A percentile compares a stretch with the other conserved stretches of the same genome.
Evolutionary conservation across 495 filamentous ascomycete species (phyloP).

Genomic region (Neohortaea acidophila): DNA sequence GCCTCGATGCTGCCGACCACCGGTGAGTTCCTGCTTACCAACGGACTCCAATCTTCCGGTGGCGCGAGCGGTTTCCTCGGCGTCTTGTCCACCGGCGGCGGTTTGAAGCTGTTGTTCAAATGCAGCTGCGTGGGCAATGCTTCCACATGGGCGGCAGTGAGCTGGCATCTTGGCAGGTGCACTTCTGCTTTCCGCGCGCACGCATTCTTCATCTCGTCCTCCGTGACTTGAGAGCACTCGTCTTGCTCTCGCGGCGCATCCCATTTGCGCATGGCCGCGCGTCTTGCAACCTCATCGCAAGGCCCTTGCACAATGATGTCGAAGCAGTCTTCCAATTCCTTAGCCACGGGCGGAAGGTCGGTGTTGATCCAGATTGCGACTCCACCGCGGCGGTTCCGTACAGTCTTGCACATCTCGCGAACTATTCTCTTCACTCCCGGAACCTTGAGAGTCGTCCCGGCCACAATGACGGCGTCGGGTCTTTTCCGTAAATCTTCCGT

Average conservation of each 20-base stretch:
- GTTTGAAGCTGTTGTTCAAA: slow-evolving; percentile 16
- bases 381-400: slow-evolving; percentile 57
- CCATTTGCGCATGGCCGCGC: slow-evolving; percentile 60
- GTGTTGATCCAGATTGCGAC: slow-evolving; percentile 90
- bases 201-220: slow-evolving; percentile 20
- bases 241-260: slow-evolving; percentile 40
- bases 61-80: neutral
- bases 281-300: slow-evolving; percentile 72
- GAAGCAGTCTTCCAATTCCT: slow-evolving; percentile 81
- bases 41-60: slow-evolving; percentile 10
- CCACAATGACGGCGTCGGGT: slow-evolving; percentile 85
- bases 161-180: slow-evolving; percentile 2
- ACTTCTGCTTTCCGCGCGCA: slow-evolving; percentile 3
- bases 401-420: slow-evolving; percentile 71
- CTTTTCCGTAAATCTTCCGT: slow-evolving; percentile 65
- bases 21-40: slow-evolving; percentile 7
- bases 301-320: slow-evolving; percentile 76
- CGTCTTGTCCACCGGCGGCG: slow-evolving; percentile 1
- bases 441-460: slow-evolving; percentile 88
- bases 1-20: slow-evolving; percentile 3
- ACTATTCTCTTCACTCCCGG: slow-evolving; percentile 81
- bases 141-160: neutral
- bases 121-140: slow-evolving; percentile 3
- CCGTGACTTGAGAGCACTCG: slow-evolving; percentile 32
- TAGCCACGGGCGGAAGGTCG: slow-evolving; percentile 60